Base-by-base conservation (phyloP, 2,329 filamentous ascomycete species). In the Corynespora cassiicola region DNA sequence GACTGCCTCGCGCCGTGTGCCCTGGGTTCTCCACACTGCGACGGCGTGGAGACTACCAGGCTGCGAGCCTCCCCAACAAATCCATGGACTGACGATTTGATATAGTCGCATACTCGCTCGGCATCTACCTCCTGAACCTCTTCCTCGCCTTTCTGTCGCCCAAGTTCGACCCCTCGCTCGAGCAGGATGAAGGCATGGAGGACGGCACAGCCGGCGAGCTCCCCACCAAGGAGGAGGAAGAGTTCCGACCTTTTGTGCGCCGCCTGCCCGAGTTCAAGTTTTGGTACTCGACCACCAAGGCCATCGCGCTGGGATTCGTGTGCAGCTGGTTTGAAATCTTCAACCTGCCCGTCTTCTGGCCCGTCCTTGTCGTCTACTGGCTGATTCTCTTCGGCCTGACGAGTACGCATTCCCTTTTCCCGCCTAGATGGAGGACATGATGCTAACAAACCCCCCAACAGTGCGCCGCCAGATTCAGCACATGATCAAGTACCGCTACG, bases 401-500 rank as follows among this genome's bases (percentile, higher is more conserved):
- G 39, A 99, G 90, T 95, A 78, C 69, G 90, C 82, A 32, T 29
- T 16, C 23, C 20, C 3, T 15, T 5, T 7, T 17, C 10, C 11
- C 6, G 10, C 3, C 11, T 17, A 27, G 11, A 14, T 39, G 7
- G 12, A 21, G 21, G 17, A 17, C 7, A 25, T 10, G 21, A 12
- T 18, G 21, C 45, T 47, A 35, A 49, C 18, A 30, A 34, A 46
- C 23, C 24, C 27, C 19, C 46, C 17, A 15, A 19, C 58, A 95
- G 90, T 99, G 94, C 85, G 94, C 73, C 89, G 94, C 78, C 94
- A 99, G 76, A 99, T 99, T 59, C 94, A 99, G 76, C 94, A 97
- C 76, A 99, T 99, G 94, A 92, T 99, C 81, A 99, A 97, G 78
- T 99, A 97, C 78, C 89, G 92, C 74, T 99, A 96, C 68, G 90